Evolutionary conservation across 306 rosid genomes (phyloP), one percentile per base, ranked within the genome.

Genomic region (Dryas alaskensis): DNA sequence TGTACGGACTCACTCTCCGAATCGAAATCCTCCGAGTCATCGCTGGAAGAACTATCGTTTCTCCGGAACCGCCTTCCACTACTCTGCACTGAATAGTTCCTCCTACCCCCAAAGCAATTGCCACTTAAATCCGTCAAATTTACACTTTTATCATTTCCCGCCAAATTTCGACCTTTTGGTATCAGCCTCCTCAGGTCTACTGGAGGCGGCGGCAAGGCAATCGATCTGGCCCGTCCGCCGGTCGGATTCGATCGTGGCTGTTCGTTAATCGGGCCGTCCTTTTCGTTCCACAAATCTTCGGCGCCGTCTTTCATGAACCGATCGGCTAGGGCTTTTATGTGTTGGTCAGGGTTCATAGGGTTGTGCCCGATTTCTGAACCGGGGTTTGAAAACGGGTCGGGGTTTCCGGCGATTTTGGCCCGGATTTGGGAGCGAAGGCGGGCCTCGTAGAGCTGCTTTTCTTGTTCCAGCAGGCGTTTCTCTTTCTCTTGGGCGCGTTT

Each of bases 401-500:
- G 78, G 17, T 64, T 73, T 4, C 88, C 92, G 1, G 86, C 70
- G 69, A 89, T 75, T n/a, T 82, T 59, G 76, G 85, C 83, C 46
- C 98, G 91, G 50, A 94, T 89, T 73, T 88, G 86, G 66, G 98
- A 94, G 67, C 96, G 96, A 73, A 91, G 81, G 12, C 97, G 90
- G 67, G 96, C 96, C 60, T 91, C 84, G 82, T 89, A 94, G 73
- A 94, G 84, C 78, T 91, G 89, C 44, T 91, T 94, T 69, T 94
- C 97, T 72, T 94, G 98, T 0, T 83, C 86, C 6, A 94, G 79
- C 10, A 94, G 96, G 17, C 87, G 69, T 3, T 52, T 76, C 52
- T 91, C 89, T 76, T 94, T 94, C 67, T 91, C 97, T 68, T 67
- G 63, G 58, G 97, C 98, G 8, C 87, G 82, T 43, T 94, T 92